A percentile compares a stretch with the other conserved stretches of the same genome.
phyloP scores from a whole-genome alignment of 225 moss, liverwort and hornwort species.

The Pseudoscleropodium purum region DNA sequence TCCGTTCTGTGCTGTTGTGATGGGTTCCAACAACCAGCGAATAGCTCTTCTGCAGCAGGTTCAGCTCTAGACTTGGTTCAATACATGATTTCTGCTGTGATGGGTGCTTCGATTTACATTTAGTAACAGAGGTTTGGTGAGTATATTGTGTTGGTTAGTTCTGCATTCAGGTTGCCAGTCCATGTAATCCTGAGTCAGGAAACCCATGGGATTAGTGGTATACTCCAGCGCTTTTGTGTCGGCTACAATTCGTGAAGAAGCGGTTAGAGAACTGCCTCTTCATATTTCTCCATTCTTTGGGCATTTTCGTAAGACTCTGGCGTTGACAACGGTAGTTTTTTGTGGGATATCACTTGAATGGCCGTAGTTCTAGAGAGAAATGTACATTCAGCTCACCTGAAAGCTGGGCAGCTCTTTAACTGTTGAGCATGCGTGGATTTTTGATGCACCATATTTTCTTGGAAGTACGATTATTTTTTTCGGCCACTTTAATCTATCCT shows the following conservation, averaged over 20 bases:
- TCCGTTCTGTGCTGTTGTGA: slow-evolving; percentile 95
- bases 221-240: background rate
- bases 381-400: background rate
- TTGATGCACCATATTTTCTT: background rate
- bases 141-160: background rate
- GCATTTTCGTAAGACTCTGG: background rate
- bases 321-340: background rate
- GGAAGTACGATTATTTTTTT: background rate
- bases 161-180: background rate
- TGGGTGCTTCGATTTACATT: background rate
- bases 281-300: background rate
- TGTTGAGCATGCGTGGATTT: background rate
- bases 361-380: background rate
- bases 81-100: background rate
- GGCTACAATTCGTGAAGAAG: background rate
- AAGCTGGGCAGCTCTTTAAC: background rate
- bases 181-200: background rate
- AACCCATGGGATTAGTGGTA: background rate
- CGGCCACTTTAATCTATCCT: background rate
- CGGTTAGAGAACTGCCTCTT: background rate
- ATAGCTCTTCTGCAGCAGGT: slow-evolving; percentile 95
- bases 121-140: background rate
- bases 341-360: background rate
- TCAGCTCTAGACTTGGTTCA: background rate
- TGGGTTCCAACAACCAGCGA: slow-evolving; percentile 87